Percentiles rank a stretch among this genome's conserved stretches.
Evolutionary conservation across 2,329 filamentous ascomycete species (phyloP).

Genomic region (Fusarium sp.): DNA sequence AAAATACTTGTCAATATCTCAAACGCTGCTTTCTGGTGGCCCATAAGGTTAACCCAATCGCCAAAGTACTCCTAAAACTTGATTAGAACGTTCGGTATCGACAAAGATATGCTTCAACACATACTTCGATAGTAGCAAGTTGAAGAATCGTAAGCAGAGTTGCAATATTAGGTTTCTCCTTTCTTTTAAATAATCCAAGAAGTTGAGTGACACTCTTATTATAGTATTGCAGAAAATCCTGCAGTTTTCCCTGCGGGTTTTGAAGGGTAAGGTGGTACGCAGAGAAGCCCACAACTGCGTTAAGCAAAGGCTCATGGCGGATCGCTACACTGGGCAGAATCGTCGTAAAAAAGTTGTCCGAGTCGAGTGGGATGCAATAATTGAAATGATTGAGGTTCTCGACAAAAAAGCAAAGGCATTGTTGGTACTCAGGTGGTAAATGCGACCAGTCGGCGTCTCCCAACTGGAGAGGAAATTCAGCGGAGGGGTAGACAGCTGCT

Average conservation of each 20-base stretch:
- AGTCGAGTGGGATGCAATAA: constrained; percentile 79
- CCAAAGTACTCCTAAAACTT: constrained; percentile 82
- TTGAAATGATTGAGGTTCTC: constrained; percentile 83
- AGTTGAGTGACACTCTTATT: constrained; percentile 85
- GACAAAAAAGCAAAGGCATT: constrained; percentile 80
- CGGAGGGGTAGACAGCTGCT: constrained; percentile 44
- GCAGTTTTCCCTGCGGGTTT: constrained; percentile 75
- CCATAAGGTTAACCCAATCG: constrained; percentile 93
- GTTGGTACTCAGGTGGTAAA: constrained; percentile 75
- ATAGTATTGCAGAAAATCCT: constrained; percentile 88
- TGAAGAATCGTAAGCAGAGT: constrained; percentile 90
- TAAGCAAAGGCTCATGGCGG: constrained; percentile 79
- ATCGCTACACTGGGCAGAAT: constrained; percentile 77
- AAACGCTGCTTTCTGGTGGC: constrained; percentile 89
- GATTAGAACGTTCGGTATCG: constrained; percentile 19
- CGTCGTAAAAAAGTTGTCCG: constrained; percentile 75
- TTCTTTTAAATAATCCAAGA: constrained; percentile 73
- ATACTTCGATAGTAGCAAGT: constrained; percentile 90
- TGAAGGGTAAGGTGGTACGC: constrained; percentile 84
- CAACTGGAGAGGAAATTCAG: constrained; percentile 40
- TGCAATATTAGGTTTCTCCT: constrained; percentile 74
- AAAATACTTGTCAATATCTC: constrained; percentile 82
- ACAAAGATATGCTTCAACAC: not conserved
- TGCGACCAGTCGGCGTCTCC: constrained; percentile 61
- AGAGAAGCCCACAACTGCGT: constrained; percentile 87